phyloP scores from a whole-genome alignment of 2,329 filamentous ascomycete genomes.

The Tothia fuscella region DNA sequence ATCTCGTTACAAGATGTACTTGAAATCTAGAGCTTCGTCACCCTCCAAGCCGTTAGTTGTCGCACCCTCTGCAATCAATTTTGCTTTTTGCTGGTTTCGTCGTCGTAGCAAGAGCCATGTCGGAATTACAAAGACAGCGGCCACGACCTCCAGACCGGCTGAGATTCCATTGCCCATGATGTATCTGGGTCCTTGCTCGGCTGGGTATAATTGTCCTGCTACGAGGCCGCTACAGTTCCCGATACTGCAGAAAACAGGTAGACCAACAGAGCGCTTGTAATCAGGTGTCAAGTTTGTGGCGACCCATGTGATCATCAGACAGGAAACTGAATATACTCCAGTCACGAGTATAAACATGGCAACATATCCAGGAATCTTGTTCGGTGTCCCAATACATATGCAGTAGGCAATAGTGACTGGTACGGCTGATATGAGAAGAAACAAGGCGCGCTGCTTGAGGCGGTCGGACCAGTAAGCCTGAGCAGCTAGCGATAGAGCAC shows the following conservation, averaged over 20 bases:
- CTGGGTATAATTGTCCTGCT: conserved; percentile 24
- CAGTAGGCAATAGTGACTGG: conserved; percentile 24
- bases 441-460: conserved; percentile 19
- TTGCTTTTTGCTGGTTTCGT: conserved; percentile 20
- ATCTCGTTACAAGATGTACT: conserved; percentile 12
- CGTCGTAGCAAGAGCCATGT: conserved; percentile 19
- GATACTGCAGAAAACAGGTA: conserved; percentile 21
- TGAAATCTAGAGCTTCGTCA: conserved; percentile 11
- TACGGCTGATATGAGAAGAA: conserved; percentile 19
- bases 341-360: conserved; percentile 24
- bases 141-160: conserved; percentile 18
- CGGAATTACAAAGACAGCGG: conserved; percentile 14
- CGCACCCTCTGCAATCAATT: conserved; percentile 18
- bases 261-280: conserved; percentile 22
- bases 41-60: conserved; percentile 13
- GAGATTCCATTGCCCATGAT: conserved; percentile 19
- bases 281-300: conserved; percentile 24
- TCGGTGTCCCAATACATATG: conserved; percentile 21
- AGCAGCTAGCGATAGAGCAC: conserved; percentile 17
- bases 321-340: conserved; percentile 18
- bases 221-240: conserved; percentile 21
- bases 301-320: conserved; percentile 22
- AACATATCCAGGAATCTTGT: conserved; percentile 21
- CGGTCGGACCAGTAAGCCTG: conserved; percentile 22
- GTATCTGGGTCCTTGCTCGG: conserved; percentile 21